Conservation (phyloP, 2,329 filamentous ascomycete genomes). For the Ophiostoma perfectum region DNA sequence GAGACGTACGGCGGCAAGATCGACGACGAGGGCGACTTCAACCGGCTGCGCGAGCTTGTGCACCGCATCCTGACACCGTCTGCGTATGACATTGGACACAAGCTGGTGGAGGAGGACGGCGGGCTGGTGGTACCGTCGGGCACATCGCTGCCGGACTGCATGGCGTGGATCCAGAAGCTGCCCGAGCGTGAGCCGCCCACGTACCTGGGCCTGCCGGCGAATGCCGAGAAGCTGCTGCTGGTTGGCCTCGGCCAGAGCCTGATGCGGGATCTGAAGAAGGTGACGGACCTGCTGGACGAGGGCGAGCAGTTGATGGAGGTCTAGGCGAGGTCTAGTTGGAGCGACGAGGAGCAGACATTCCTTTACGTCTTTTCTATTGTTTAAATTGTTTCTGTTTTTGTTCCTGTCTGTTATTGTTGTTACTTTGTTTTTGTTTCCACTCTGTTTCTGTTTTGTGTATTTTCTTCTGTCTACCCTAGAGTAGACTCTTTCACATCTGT, state of each 20-base stretch:
- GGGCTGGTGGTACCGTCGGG: slow-evolving; percentile 70
- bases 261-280: slow-evolving; percentile 75
- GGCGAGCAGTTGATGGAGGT: slow-evolving; percentile 65
- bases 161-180: slow-evolving; percentile 82
- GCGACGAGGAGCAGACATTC: neutral
- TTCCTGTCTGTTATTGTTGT: too few species aligned
- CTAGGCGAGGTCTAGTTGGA: neutral
- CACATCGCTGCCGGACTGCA: slow-evolving; percentile 79
- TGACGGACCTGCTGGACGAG: slow-evolving; percentile 85
- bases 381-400: neutral
- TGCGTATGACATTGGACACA: slow-evolving; percentile 89
- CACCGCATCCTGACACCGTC: slow-evolving; percentile 72
- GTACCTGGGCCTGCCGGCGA: slow-evolving; percentile 86
- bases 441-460: too few species aligned
- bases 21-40: slow-evolving; percentile 82
- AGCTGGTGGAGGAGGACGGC: slow-evolving; percentile 59
- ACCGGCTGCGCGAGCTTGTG: slow-evolving; percentile 67
- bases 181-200: slow-evolving; percentile 95
- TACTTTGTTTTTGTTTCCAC: too few species aligned
- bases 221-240: slow-evolving; percentile 91
- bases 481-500: too few species aligned
- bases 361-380: slow-evolving; percentile 3
- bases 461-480: too few species aligned
- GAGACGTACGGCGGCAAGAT: slow-evolving; percentile 99
- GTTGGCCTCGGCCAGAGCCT: slow-evolving; percentile 82